Base-by-base conservation (phyloP, 116 monocot species). In the Trichopus zeylanicus region DNA sequence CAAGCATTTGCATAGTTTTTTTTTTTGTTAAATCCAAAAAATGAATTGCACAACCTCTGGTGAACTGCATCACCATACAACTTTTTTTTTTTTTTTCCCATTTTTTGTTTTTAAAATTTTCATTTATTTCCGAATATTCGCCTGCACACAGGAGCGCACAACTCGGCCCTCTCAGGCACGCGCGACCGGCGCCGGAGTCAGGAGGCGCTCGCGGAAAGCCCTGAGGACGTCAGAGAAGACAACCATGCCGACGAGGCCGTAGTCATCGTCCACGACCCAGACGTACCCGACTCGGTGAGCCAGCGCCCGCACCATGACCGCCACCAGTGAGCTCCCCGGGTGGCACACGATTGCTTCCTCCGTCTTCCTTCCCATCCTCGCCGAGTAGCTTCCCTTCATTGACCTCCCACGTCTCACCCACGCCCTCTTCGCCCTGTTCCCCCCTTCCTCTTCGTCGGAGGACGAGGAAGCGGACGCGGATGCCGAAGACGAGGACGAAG, bases 221-320 rank as follows among this genome's bases (percentile, higher is more conserved):
- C 85, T 57, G 31, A 88, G 75, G n/a, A 93, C 69, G 25, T 27
- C 33, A 23, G 60, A 47, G 38, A 93, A 77, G 19, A 65, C 56
- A 1, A 88, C 93, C 56, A 93, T 58, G 5, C 93, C 93, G 47
- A 62, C 77, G 31, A 88, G 82, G 25, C 51, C 47, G 27, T 70
- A 73, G 49, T 82, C 84, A 22, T 84, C 85, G 24, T 77, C 82
- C 4, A 88, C 88, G 18, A 93, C 93, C 93, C 93, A 93, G 27
- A 88, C 63, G 64, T 88, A 82, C 63, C 72, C 77, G 13, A 88
- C 88, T 3, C 88, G 71, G 55, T 88, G 88, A 0, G 88, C 85
- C 57, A 93, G 39, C 3, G 93, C 88, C 72, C 85, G 93, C 35
- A 85, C 65, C 85, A 93, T 72, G 20, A 88, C 93, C 7, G 88